These are phyloP conservation scores for Papiliotrema laurentii DNA, from an alignment of 1,284 basidiomycete genomes.

Conservation along the genomic window DNA sequence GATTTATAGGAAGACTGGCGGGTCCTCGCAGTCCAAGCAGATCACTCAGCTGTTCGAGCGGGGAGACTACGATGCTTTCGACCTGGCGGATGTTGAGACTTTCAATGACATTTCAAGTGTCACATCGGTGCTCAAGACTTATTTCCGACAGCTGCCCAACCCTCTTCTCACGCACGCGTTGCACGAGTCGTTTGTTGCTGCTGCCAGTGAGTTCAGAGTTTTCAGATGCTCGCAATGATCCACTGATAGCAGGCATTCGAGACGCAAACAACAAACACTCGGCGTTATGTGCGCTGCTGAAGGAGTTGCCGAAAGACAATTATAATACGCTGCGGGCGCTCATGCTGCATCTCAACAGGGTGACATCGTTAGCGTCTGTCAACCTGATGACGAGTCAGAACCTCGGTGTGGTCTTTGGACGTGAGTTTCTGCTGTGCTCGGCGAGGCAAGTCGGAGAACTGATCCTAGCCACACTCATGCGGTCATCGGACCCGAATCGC, in stretches of 20 bases:
- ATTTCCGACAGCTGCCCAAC: constrained; percentile 85
- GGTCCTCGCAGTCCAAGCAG: constrained; percentile 81
- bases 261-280: constrained; percentile 61
- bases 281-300: constrained; percentile 65
- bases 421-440: too few relatives aligned
- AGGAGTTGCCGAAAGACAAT: constrained; percentile 76
- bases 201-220: constrained; percentile 53
- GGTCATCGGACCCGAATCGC: constrained; percentile 74
- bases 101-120: constrained; percentile 98
- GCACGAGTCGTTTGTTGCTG: constrained; percentile 82
- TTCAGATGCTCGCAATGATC: not conserved
- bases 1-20: constrained; percentile 96
- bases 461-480: constrained; percentile 78
- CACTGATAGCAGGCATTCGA: constrained; percentile 53
- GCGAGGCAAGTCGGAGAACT: not conserved
- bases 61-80: constrained; percentile 80
- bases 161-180: constrained; percentile 87
- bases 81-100: constrained; percentile 72
- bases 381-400: constrained; percentile 96
- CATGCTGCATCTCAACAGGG: constrained; percentile 82
- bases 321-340: constrained; percentile 77
- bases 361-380: constrained; percentile 62
- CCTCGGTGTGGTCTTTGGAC: constrained; percentile 98
- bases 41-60: constrained; percentile 95
- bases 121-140: constrained; percentile 94